Conservation (phyloP, 306 rosid species). For the Ziziphus jujuba region DNA sequence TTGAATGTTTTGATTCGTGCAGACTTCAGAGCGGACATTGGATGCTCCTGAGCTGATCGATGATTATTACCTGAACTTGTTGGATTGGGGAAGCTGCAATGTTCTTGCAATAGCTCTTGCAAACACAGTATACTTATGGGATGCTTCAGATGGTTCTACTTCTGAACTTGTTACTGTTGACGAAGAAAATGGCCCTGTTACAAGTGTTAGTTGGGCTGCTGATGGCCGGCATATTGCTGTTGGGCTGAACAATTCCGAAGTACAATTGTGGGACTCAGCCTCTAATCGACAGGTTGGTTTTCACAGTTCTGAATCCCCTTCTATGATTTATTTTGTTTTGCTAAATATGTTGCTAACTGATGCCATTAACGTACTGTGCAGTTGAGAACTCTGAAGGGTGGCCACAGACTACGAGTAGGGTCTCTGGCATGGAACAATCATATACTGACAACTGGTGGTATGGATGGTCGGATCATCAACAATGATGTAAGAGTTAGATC, state of each 20-base stretch:
- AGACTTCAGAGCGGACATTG: constrained; percentile 77
- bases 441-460: constrained; percentile 73
- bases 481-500: constrained; percentile 73
- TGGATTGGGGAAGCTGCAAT: constrained; percentile 74
- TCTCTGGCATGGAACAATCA: constrained; percentile 79
- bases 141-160: constrained; percentile 59
- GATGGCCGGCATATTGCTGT: constrained; percentile 73
- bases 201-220: constrained; percentile 78
- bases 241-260: constrained; percentile 68
- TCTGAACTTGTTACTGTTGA: constrained; percentile 61
- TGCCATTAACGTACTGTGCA: constrained; percentile 28
- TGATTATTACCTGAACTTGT: constrained; percentile 66
- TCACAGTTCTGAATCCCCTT: neutral
- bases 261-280: constrained; percentile 76
- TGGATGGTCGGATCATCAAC: constrained; percentile 66
- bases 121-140: constrained; percentile 63
- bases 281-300: constrained; percentile 43
- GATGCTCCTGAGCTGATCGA: constrained; percentile 80
- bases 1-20: constrained; percentile 13
- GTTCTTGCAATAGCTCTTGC: constrained; percentile 67
- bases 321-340: neutral
- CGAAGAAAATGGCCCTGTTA: constrained; percentile 68
- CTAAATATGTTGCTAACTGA: neutral
- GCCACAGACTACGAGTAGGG: constrained; percentile 63
- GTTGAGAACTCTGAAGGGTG: constrained; percentile 62